Conservation (phyloP, 345 rosid genomes). For the Excoecaria agallocha region DNA sequence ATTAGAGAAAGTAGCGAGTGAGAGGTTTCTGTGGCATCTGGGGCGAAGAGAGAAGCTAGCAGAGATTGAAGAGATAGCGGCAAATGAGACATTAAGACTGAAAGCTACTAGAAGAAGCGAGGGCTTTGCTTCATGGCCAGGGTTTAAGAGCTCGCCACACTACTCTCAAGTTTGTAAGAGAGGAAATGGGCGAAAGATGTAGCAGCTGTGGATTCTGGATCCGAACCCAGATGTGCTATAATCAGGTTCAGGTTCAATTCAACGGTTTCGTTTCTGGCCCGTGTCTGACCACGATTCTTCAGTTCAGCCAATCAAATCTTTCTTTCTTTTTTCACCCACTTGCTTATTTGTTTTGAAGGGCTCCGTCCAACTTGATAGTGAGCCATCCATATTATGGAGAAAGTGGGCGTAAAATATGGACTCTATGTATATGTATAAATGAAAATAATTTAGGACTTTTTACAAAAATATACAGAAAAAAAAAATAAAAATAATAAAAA, state of each 20-base stretch:
- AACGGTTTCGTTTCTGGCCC: not conserved
- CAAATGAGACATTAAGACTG: not conserved
- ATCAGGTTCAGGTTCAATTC: too few relatives aligned
- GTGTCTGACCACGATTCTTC: not conserved
- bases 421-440: too few relatives aligned
- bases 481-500: too few relatives aligned
- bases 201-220: not conserved
- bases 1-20: slow-evolving; percentile 24
- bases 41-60: not conserved
- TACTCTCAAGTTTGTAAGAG: not conserved
- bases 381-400: too few relatives aligned
- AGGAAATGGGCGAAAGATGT: not conserved
- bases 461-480: too few relatives aligned
- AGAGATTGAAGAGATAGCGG: not conserved
- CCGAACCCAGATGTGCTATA: not conserved
- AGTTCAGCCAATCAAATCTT: not conserved
- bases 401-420: too few relatives aligned
- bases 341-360: too few relatives aligned
- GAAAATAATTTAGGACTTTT: too few relatives aligned
- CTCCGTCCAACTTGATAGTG: too few relatives aligned
- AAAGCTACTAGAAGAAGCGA: not conserved
- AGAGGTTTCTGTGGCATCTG: not conserved
- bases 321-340: not conserved
- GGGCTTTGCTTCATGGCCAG: not conserved
- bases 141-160: not conserved